Evolutionary conservation across 2,329 filamentous ascomycete species (phyloP).

Genomic region (Pestalotiopsis sp.): DNA sequence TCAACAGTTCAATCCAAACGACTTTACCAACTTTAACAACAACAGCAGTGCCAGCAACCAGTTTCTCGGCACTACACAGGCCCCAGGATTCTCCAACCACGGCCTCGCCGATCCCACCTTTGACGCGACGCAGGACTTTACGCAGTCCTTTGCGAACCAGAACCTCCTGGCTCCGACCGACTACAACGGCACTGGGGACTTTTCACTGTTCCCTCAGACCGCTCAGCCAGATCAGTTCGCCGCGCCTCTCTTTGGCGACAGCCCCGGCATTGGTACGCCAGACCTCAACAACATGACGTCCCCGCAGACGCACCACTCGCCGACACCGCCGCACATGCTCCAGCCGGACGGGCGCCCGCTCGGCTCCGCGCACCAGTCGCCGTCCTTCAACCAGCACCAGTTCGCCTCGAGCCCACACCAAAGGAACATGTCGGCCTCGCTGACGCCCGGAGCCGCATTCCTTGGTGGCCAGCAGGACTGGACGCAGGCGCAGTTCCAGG

Average conservation of each 20-base stretch:
- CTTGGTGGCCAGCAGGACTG: slow-evolving; percentile 57
- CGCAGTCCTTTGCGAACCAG: slow-evolving; percentile 44
- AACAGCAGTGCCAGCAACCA: slow-evolving; percentile 40
- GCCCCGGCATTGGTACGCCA: slow-evolving; percentile 42
- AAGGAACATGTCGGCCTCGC: slow-evolving; percentile 50
- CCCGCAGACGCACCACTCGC: slow-evolving; percentile 56
- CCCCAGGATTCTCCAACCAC: slow-evolving; percentile 48
- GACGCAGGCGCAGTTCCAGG: slow-evolving; percentile 66
- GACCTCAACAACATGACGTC: slow-evolving; percentile 58
- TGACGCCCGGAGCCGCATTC: slow-evolving; percentile 60
- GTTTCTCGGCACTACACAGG: slow-evolving; percentile 52
- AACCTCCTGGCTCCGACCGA: slow-evolving; percentile 47
- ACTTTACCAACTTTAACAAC: slow-evolving; percentile 47
- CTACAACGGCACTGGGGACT: slow-evolving; percentile 53
- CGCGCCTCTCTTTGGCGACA: slow-evolving; percentile 57
- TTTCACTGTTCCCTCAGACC: slow-evolving; percentile 63
- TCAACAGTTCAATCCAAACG: slow-evolving; percentile 39
- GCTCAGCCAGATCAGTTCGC: slow-evolving; percentile 61
- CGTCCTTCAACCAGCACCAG: slow-evolving; percentile 57
- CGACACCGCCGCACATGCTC: slow-evolving; percentile 57
- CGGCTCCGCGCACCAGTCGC: slow-evolving; percentile 56
- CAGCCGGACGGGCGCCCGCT: slow-evolving; percentile 53
- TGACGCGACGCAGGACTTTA: slow-evolving; percentile 32
- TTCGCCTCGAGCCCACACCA: slow-evolving; percentile 56
- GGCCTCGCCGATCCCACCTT: slow-evolving; percentile 37